Conservation (phyloP, 768 basidiomycete species). For the Lactifluus hygrophoroides region DNA sequence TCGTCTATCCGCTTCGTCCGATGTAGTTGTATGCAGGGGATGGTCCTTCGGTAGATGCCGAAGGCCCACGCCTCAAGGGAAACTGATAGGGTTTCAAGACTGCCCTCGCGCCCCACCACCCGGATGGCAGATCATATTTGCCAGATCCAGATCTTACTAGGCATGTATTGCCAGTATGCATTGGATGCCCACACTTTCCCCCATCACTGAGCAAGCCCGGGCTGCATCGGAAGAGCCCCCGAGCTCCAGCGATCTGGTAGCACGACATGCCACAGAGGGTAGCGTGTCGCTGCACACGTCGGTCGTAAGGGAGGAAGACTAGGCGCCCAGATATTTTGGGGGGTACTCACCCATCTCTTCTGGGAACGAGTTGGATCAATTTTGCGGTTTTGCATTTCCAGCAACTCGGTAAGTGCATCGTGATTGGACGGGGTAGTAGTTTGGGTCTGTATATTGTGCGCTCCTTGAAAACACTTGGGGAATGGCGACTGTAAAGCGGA, state of each 20-base stretch:
- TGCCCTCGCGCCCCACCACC: no score
- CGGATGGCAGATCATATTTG: no score
- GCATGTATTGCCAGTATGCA: no score
- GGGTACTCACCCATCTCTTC: constrained; percentile 26
- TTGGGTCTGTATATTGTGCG: constrained; percentile 92
- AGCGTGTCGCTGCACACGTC: constrained; percentile 58
- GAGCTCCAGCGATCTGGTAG: constrained; percentile 60
- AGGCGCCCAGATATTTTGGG: constrained; percentile 72
- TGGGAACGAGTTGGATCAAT: not conserved
- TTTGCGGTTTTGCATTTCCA: no score
- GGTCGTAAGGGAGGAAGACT: constrained; percentile 74
- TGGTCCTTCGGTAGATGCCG: no score
- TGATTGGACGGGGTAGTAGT: constrained; percentile 96
- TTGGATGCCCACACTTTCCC: no score
- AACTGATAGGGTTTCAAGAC: no score
- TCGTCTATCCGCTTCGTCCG: no score
- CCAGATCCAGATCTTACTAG: no score
- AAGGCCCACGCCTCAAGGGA: no score
- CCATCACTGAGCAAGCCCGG: no score
- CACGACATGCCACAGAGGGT: constrained; percentile 60
- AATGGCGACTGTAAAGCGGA: constrained; percentile 97
- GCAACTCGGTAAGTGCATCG: constrained; percentile 98
- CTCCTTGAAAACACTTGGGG: constrained; percentile 90
- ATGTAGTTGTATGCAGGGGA: no score
- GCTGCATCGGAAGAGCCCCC: constrained; percentile 39